Evolutionary conservation across 768 basidiomycete species (phyloP).

Genomic region (Panellus pusillus): DNA sequence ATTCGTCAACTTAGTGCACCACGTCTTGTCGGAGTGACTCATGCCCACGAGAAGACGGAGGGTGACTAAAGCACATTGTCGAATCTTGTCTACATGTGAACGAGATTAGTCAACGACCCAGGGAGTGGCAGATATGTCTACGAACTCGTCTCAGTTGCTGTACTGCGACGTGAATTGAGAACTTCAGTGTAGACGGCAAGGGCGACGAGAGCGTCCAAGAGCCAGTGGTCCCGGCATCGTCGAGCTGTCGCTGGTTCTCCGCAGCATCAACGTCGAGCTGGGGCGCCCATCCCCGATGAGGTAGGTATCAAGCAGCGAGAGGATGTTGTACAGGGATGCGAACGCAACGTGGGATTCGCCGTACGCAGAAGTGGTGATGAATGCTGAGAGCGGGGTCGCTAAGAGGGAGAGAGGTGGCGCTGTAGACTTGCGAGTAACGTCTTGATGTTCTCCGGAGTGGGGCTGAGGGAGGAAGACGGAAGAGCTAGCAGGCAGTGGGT

Average conservation of each 20-base stretch:
- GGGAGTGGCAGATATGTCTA: not conserved
- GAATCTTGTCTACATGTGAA: constrained; percentile 29
- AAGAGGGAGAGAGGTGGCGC: constrained; percentile 36
- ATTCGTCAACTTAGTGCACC: constrained; percentile 54
- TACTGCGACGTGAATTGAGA: constrained; percentile 24
- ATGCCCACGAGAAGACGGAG: constrained; percentile 72
- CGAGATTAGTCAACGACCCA: not conserved
- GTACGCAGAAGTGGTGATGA: constrained; percentile 15
- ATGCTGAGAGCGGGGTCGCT: constrained; percentile 18
- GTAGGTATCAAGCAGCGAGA: constrained; percentile 62
- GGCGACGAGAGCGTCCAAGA: constrained; percentile 49
- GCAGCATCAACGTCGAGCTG: constrained; percentile 6
- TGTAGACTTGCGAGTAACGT: constrained; percentile 9
- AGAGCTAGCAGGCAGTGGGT: constrained; percentile 50
- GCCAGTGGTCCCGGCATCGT: constrained; percentile 42
- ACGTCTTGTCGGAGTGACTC: constrained; percentile 59
- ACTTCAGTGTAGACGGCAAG: constrained; percentile 54
- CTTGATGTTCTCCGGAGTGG: constrained; percentile 14
- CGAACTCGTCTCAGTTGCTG: constrained; percentile 17
- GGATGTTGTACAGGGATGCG: constrained; percentile 51
- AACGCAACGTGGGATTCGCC: constrained; percentile 34
- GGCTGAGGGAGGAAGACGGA: constrained; percentile 42
- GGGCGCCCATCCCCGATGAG: constrained; percentile 56
- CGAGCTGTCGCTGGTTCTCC: constrained; percentile 25
- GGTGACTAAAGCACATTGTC: constrained; percentile 53